Conservation (phyloP, 2,329 filamentous ascomycete species). For the Chaetomium globosum region DNA sequence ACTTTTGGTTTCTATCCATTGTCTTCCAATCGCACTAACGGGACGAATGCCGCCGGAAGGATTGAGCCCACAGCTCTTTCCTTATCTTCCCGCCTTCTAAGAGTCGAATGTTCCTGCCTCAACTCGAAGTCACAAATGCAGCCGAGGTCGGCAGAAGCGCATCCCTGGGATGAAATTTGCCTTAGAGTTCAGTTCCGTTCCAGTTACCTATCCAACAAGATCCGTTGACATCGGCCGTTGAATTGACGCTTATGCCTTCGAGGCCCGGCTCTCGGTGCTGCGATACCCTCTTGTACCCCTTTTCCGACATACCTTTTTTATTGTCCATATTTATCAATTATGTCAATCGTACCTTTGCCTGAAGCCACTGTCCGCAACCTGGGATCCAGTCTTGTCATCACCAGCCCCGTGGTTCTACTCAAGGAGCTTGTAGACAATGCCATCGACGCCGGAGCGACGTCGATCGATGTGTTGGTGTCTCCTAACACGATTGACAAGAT, state of each 20-base stretch:
- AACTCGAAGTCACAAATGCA: neutral
- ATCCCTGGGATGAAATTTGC: neutral
- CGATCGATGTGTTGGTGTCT: conserved; percentile 66
- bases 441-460: conserved; percentile 69
- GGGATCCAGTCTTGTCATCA: conserved; percentile 62
- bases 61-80: conserved; percentile 11
- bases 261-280: neutral
- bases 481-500: conserved; percentile 69
- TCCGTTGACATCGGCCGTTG: neutral
- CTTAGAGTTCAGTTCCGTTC: neutral
- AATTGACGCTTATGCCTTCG: too few species aligned
- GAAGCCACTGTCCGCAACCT: conserved; percentile 57
- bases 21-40: neutral
- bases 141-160: neutral
- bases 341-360: conserved; percentile 56
- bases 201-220: neutral
- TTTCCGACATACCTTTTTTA: neutral
- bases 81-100: neutral
- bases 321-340: conserved; percentile 33
- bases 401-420: conserved; percentile 62
- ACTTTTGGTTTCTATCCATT: neutral
- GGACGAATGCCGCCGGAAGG: neutral
- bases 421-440: conserved; percentile 81
- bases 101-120: neutral
- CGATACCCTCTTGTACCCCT: neutral